Evolutionary conservation across 2,329 filamentous ascomycete genomes (phyloP), one percentile per base, ranked within the genome.

Genomic region (Stagonosporopsis vannaccii): DNA sequence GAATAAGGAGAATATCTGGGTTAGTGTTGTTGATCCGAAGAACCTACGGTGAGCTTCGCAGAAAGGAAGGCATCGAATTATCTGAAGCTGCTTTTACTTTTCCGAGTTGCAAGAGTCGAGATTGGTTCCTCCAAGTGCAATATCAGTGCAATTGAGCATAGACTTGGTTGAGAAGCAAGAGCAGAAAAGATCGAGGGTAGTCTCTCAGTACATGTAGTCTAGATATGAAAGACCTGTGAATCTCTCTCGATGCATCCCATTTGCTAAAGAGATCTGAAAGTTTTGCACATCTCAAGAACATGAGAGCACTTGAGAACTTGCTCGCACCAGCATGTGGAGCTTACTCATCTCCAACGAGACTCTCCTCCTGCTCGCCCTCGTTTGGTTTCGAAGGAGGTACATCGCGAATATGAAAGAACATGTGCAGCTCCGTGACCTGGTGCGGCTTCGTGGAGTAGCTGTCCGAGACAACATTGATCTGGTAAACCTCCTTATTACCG

Each of bases 1-100:
- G 51, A 61, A 61, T 12, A 61, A 61, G 44, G 59, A 61, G 51
- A 61, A 61, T 22, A 61, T 61, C 5, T 61, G 59, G 55, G 55
- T 61, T 13, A 61, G 51, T 25, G 47, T 61, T 17, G 48, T 61
- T 7, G 51, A 56, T 33, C 55, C 55, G 6, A 47, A 53, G 39
- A 56, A 58, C 19, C 48, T 61, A 25, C 35, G 17, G 4, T 61
- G 25, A 28, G 30, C 3, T 7, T 5, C 30, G 12, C 13, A 15
- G 13, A 5, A 3, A 7, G 30, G 13, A n/a, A n/a, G 4, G 30
- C n/a, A 7, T 15, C 13, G 13, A 13, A 7, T n/a, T 15, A 8
- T 15, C 8, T 2, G 12, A 28, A 28, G 26, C 26, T 11, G 26
- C 26, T 12, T 8, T 28, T 28, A 11, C 12, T 11, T 3, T 28